These are phyloP conservation scores for Metschnikowia chrysomelidarum DNA, from an alignment of 805 yeast species.

Conservation along the genomic window DNA sequence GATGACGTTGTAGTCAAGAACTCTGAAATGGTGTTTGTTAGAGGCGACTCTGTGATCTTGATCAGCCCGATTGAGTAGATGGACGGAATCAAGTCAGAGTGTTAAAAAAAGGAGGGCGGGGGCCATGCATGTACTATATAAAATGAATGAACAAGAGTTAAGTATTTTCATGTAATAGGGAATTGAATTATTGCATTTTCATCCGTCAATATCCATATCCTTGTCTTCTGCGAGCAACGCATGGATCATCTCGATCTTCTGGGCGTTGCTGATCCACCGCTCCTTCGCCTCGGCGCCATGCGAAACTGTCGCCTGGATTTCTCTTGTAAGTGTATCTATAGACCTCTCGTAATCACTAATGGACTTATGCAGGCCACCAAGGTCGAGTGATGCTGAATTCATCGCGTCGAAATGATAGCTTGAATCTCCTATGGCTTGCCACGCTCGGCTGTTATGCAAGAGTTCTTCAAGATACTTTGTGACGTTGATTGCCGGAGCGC, in stretches of 20 bases:
- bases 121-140: conserved; percentile 7
- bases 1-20: conserved; percentile 48
- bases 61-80: conserved; percentile 47
- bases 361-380: conserved; percentile 17
- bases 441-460: conserved; percentile 22
- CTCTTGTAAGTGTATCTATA: conserved; percentile 23
- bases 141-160: no score
- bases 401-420: conserved; percentile 26
- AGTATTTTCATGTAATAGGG: no score
- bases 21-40: conserved; percentile 87
- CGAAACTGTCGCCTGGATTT: conserved; percentile 29
- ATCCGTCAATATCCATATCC: conserved; percentile 13
- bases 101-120: conserved; percentile 1
- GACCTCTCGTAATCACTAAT: conserved; percentile 33
- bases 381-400: conserved; percentile 21
- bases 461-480: conserved; percentile 21
- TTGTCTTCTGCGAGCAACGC: conserved; percentile 20
- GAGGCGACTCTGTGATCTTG: conserved; percentile 96
- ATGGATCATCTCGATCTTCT: conserved; percentile 28
- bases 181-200: background rate
- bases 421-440: conserved; percentile 20
- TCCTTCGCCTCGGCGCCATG: conserved; percentile 33
- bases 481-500: conserved; percentile 16
- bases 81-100: no score
- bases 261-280: conserved; percentile 36